A percentile compares a stretch with the other conserved stretches of the same genome.
These are phyloP conservation scores for Strobilomyces dryophilus DNA, from an alignment of 768 basidiomycete genomes.

Conservation along the genomic window DNA sequence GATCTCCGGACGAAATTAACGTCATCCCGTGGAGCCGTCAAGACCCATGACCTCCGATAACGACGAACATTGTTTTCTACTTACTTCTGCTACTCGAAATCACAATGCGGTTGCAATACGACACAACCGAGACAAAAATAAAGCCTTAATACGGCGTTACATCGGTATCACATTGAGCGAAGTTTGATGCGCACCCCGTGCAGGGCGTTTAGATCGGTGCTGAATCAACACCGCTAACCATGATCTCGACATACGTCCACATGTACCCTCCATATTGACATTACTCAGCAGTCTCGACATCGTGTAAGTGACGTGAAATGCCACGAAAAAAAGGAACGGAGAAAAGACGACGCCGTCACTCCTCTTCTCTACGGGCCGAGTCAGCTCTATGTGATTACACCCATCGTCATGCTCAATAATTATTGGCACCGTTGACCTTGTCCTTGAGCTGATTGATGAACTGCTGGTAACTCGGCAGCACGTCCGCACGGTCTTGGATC, in stretches of 20 bases:
- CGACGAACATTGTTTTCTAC: too few species aligned
- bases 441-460: conserved; percentile 88
- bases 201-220: too few species aligned
- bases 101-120: too few species aligned
- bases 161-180: too few species aligned
- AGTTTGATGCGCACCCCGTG: too few species aligned
- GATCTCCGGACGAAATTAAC: too few species aligned
- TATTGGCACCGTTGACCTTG: conserved; percentile 48
- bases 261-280: neutral
- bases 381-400: neutral
- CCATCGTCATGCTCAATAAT: conserved; percentile 13
- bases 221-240: neutral
- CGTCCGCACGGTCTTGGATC: conserved; percentile 94
- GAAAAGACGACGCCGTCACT: neutral
- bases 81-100: too few species aligned
- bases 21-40: too few species aligned
- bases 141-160: too few species aligned
- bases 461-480: conserved; percentile 93
- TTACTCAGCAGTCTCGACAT: neutral
- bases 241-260: neutral
- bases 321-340: neutral
- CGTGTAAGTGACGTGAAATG: neutral
- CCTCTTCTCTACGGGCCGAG: neutral
- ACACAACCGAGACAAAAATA: too few species aligned
- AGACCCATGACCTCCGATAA: too few species aligned